Base-by-base conservation (phyloP, 352 stramenopile species). In the Saprolegnia parasitica region DNA sequence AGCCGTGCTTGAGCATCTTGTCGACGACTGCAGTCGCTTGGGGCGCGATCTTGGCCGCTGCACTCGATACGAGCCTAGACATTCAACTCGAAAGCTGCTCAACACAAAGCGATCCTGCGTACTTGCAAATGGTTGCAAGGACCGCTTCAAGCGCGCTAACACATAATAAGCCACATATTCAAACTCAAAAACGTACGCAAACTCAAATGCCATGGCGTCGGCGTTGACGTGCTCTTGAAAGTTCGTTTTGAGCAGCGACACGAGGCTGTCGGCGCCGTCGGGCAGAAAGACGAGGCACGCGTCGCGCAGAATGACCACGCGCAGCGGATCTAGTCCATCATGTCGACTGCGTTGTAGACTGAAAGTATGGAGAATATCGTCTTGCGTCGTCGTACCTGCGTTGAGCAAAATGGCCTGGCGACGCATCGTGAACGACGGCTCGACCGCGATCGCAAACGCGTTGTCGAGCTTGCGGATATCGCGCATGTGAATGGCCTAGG, bases 331-430 rank as follows among this genome's bases (percentile, higher is more conserved):
- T 73, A 72, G 5, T n/a, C n/a, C n/a, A 20, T 32, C 24, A 3
- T 20, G 11, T 16, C 26, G 23, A 4, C 16, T 54, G n/a, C 50
- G 15, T 11, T 32, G 56, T 46, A 47, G 29, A 35, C 29, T 35
- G 29, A 35, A 35, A 35, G 2, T 5, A 35, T 35, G 29, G 29
- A 35, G 29, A 35, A 35, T 35, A 35, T 35, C 5, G 29, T 35
- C 29, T 2, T 35, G 29, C 29, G 29, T 35, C 16, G 15, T n/a
- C 1, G 46, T 74, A 88, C 81, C 83, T 18, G 82, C 83, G 67
- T 87, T 91, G 60, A 91, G 77, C n/a, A 91, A 77, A 67, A 92
- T 86, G 24, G 82, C 84, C 71, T 92, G 82, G 73, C 88, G 86
- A 9, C 84, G 82, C 24, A 92, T 77, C 39, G 85, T 78, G 50